Conservation (phyloP, 192 early-diverging fungal species). For the Podila minutissima region DNA sequence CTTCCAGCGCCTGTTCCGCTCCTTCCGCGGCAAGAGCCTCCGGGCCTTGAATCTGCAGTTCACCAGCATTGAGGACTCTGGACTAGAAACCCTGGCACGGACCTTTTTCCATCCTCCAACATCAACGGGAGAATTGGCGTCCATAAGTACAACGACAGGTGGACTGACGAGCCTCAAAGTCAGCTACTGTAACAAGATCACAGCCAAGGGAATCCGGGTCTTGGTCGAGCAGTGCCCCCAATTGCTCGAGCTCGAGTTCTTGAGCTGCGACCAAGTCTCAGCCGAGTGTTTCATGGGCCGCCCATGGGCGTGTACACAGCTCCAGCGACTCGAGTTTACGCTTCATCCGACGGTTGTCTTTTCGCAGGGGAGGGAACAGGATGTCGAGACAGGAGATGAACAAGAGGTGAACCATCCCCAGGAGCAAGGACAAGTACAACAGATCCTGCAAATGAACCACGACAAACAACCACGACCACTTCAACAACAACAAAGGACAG, state of each 20-base stretch:
- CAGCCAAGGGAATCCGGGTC: constrained; percentile 26
- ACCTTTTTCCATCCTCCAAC: background rate
- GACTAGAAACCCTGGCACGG: constrained; percentile 15
- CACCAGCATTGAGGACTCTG: constrained; percentile 48
- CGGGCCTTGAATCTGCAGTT: constrained; percentile 36
- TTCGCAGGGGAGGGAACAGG: background rate
- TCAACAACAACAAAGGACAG: background rate
- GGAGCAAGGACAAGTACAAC: constrained; percentile 1
- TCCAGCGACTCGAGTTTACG: constrained; percentile 41
- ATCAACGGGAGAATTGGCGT: background rate
- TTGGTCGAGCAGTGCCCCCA: constrained; percentile 23
- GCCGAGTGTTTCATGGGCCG: constrained; percentile 29
- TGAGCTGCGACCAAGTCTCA: constrained; percentile 37
- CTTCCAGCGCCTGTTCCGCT: constrained; percentile 33
- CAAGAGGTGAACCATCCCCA: background rate
- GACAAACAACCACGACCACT: background rate
- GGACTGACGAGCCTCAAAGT: constrained; percentile 18
- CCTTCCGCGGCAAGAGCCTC: constrained; percentile 15
- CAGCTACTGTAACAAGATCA: constrained; percentile 39
- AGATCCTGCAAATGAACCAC: background rate
- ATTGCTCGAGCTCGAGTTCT: constrained; percentile 34
- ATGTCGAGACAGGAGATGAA: background rate
- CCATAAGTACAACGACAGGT: no score
- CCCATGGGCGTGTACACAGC: constrained; percentile 21
- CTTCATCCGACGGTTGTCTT: constrained; percentile 30